Evolutionary conservation across 2,329 filamentous ascomycete species (phyloP).

Genomic region (Cladosporium cucumerinum): DNA sequence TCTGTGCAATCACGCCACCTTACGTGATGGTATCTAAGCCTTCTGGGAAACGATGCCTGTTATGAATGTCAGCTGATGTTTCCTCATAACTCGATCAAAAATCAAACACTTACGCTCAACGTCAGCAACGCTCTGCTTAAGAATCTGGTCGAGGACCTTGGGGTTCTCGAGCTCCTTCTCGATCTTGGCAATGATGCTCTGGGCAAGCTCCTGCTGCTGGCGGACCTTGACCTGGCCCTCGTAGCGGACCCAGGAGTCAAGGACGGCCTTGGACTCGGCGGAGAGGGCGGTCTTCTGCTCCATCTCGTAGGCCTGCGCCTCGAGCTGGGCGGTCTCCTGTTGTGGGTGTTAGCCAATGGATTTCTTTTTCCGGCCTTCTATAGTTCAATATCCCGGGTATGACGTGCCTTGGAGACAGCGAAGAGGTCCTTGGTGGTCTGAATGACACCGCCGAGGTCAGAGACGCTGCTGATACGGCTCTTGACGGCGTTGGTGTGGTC

Average conservation of each 20-base stretch:
- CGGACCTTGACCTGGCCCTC: conserved; percentile 98
- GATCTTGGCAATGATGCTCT: conserved; percentile 93
- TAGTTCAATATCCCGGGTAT: not conserved
- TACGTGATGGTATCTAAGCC: conserved; percentile 19
- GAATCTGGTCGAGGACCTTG: conserved; percentile 93
- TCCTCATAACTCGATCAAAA: not conserved
- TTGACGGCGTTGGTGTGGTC: conserved; percentile 96
- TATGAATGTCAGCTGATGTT: not conserved
- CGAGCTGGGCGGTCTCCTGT: conserved; percentile 93
- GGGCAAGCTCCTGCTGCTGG: conserved; percentile 93
- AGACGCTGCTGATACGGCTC: conserved; percentile 86
- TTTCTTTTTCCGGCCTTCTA: not conserved
- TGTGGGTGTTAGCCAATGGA: conserved; percentile 13
- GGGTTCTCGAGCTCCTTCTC: conserved; percentile 98
- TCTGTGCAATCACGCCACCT: not conserved
- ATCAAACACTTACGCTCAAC: conserved; percentile 73
- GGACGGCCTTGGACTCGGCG: conserved; percentile 86
- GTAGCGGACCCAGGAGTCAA: conserved; percentile 98
- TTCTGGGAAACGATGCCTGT: conserved; percentile 16
- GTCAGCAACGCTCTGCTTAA: conserved; percentile 93
- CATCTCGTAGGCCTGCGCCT: conserved; percentile 93
- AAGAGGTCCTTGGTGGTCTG: conserved; percentile 97
- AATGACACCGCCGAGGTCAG: conserved; percentile 91
- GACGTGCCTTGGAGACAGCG: conserved; percentile 87
- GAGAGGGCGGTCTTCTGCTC: conserved; percentile 94